Evolutionary conservation across 2,329 filamentous ascomycete species (phyloP), one percentile per base, ranked within the genome.

Genomic region (Leptoxyphium fumago): DNA sequence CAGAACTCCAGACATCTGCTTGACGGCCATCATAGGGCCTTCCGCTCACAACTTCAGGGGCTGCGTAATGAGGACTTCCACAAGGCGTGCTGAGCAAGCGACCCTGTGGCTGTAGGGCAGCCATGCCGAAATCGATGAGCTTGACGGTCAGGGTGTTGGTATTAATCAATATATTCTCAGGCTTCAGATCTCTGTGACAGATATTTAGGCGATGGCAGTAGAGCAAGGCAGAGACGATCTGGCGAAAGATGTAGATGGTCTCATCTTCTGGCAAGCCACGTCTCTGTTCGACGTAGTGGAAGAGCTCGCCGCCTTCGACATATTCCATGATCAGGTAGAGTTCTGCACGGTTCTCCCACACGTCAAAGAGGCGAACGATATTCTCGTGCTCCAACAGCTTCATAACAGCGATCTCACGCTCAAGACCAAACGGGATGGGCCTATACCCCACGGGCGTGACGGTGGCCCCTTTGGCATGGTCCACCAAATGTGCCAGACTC

Each of bases 91-190:
- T 83, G 26, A 98, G 74, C 58, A 80, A 80, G 51, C 86, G 80
- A 8, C 78, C 81, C 18, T 77, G 74, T 2, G 84, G 84, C 61
- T 96, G 89, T 38, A 96, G 71, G 2, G 89, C 89, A 39, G 91
- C 91, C 88, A 98, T 95, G 38, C 91, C 89, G 62, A 98, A 98
- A 62, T 98, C 91, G 42, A 89, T 89, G 54, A 98, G 80, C 65
- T 96, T 98, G 61, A 96, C 79, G 46, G 84, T 78, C 43, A 81
- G 74, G 40, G 61, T 65, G 5, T 80, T 69, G 2, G 70, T 69
- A 45, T 87, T 87, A 42, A 98, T 72, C 14, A 98, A 71, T 39
- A 98, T 95, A 55, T 98, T 98, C 64, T 98, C 91, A 0, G 88
- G 91, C 64, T 98, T 98, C 43, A 98, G 71, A 55, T 98, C 91